phyloP scores from a whole-genome alignment of 345 rosid genomes.

The Eucalyptus pauciflora region DNA sequence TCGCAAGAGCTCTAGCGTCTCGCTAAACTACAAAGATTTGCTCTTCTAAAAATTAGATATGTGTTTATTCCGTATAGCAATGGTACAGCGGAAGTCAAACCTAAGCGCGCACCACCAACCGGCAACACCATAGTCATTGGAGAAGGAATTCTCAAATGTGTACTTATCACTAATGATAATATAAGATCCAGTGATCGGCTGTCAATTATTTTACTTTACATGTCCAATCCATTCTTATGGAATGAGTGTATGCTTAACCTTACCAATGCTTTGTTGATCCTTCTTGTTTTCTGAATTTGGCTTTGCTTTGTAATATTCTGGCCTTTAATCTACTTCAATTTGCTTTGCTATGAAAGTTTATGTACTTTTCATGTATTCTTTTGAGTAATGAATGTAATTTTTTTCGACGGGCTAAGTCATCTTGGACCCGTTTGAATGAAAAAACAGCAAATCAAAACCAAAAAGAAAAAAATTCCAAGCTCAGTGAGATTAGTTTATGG shows the following conservation, averaged over 20 bases:
- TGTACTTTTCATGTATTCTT: too few relatives aligned
- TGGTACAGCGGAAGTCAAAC: rapidly evolving
- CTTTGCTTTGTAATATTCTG: too few relatives aligned
- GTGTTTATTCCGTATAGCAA: rapidly evolving
- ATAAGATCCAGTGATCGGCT: rapidly evolving
- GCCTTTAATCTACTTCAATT: too few relatives aligned
- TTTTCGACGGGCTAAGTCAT: neutral
- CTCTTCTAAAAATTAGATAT: too few relatives aligned
- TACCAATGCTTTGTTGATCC: too few relatives aligned
- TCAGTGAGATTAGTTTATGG: neutral
- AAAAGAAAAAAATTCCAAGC: neutral
- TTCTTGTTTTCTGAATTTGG: too few relatives aligned
- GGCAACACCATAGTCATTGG: rapidly evolving
- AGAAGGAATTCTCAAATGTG: rapidly evolving
- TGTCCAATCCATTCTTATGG: too few relatives aligned
- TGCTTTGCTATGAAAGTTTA: too few relatives aligned
- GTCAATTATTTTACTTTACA: too few relatives aligned
- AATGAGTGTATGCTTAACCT: too few relatives aligned
- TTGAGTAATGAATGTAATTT: too few relatives aligned
- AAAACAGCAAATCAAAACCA: neutral
- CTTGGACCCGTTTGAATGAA: neutral
- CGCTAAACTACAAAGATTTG: rapidly evolving
- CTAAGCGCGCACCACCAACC: rapidly evolving
- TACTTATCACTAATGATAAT: too few relatives aligned
- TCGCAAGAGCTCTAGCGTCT: rapidly evolving